phyloP scores from a whole-genome alignment of 2,329 filamentous ascomycete species.

The Talaromyces sp. region DNA sequence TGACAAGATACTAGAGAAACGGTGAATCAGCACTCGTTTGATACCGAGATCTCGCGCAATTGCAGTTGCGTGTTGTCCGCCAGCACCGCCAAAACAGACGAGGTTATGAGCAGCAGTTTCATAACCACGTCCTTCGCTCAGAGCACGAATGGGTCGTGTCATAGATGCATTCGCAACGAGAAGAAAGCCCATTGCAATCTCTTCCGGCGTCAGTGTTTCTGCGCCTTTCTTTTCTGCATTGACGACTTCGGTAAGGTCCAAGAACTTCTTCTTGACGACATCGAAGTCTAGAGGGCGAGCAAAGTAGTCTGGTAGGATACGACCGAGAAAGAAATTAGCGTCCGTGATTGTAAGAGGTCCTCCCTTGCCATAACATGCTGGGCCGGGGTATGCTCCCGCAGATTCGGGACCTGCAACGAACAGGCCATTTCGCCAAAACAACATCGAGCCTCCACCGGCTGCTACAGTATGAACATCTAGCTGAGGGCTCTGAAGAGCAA shows the following conservation, averaged over 20 bases:
- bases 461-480: slow-evolving; percentile 93
- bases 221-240: slow-evolving; percentile 37
- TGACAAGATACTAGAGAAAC: slow-evolving; percentile 43
- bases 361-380: slow-evolving; percentile 86
- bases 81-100: slow-evolving; percentile 35
- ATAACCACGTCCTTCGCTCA: slow-evolving; percentile 30
- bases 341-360: slow-evolving; percentile 92
- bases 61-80: slow-evolving; percentile 43
- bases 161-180: slow-evolving; percentile 28
- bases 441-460: slow-evolving; percentile 65
- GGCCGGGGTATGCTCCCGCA: slow-evolving; percentile 83
- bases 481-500: slow-evolving; percentile 88
- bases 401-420: slow-evolving; percentile 91
- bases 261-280: slow-evolving; percentile 42
- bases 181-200: slow-evolving; percentile 29
- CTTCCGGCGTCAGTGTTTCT: slow-evolving; percentile 29
- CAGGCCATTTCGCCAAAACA: slow-evolving; percentile 82
- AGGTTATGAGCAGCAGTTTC: slow-evolving; percentile 32
- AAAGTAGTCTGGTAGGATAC: slow-evolving; percentile 75
- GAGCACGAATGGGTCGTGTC: slow-evolving; percentile 27
- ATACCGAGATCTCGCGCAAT: slow-evolving; percentile 47
- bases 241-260: slow-evolving; percentile 44
- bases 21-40: slow-evolving; percentile 44
- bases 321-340: slow-evolving; percentile 80
- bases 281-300: slow-evolving; percentile 44